These are phyloP conservation scores for Fusarium avenaceum DNA, from an alignment of 2,329 filamentous ascomycete genomes.

Conservation along the genomic window DNA sequence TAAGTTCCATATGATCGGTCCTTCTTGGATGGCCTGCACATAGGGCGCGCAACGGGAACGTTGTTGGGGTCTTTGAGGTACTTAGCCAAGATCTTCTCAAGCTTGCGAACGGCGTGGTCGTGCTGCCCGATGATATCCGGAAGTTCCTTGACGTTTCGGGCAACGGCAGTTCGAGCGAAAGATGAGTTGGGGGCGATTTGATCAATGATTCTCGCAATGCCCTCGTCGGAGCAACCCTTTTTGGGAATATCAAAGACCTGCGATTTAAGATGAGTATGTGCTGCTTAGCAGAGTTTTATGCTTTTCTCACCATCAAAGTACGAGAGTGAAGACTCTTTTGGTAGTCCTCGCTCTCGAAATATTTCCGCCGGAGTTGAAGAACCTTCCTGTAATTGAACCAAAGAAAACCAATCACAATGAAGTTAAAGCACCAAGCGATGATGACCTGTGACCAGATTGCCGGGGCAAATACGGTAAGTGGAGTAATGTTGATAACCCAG, in stretches of 20 bases:
- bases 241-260: slow-evolving; percentile 88
- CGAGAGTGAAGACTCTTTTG: slow-evolving; percentile 86
- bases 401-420: slow-evolving; percentile 82
- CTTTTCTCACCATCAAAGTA: slow-evolving; percentile 71
- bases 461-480: slow-evolving; percentile 65
- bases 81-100: slow-evolving; percentile 87
- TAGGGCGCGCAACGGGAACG: slow-evolving; percentile 81
- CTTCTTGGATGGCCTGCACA: slow-evolving; percentile 83
- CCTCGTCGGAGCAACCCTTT: slow-evolving; percentile 84
- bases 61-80: slow-evolving; percentile 90
- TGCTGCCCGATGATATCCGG: slow-evolving; percentile 89
- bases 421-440: slow-evolving; percentile 75
- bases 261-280: slow-evolving; percentile 23
- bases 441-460: slow-evolving; percentile 72
- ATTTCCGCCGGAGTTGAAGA: slow-evolving; percentile 76
- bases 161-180: slow-evolving; percentile 84
- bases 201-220: slow-evolving; percentile 86
- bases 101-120: slow-evolving; percentile 80
- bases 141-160: slow-evolving; percentile 91
- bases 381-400: slow-evolving; percentile 92
- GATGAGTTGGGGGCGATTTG: slow-evolving; percentile 82
- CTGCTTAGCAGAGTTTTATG: background rate
- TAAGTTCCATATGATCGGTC: slow-evolving; percentile 77
- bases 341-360: slow-evolving; percentile 89
- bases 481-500: slow-evolving; percentile 73